Evolutionary conservation across 257 asterid species (phyloP).

Genomic region (Solanum acaule): DNA sequence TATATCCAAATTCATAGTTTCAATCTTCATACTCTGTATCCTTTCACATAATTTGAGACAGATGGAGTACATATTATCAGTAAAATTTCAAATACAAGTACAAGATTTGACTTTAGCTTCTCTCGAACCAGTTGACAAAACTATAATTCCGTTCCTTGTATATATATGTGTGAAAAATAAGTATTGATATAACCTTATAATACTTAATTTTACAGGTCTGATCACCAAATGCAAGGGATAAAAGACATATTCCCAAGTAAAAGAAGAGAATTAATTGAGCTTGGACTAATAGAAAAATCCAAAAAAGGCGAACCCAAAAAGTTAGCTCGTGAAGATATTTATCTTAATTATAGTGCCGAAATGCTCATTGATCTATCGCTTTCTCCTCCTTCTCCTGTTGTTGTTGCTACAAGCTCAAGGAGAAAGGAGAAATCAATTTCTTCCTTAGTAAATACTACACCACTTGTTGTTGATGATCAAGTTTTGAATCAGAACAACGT

Average conservation of each 20-base stretch:
- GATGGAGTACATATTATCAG: neutral
- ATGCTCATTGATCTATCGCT: neutral
- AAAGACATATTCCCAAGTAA: neutral
- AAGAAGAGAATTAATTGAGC: neutral
- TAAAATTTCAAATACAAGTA: neutral
- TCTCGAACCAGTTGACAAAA: neutral
- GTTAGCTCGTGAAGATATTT: neutral
- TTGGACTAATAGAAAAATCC: neutral
- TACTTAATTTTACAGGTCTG: neutral
- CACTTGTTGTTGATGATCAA: neutral
- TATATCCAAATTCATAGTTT: neutral
- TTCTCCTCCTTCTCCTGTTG: neutral
- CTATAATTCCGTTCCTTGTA: neutral
- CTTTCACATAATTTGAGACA: neutral
- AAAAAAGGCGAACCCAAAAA: neutral
- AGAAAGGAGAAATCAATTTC: slow-evolving; percentile 8
- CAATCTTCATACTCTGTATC: no score
- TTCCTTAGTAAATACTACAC: neutral
- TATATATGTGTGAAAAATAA: neutral
- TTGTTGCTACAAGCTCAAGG: neutral
- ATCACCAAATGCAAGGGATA: slow-evolving; percentile 4
- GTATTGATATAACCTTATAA: neutral
- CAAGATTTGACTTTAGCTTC: neutral
- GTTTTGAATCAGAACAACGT: neutral
- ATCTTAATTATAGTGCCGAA: neutral